Evolutionary conservation across 2,329 filamentous ascomycete species (phyloP).

Genomic region (Cordyceps farinosa): DNA sequence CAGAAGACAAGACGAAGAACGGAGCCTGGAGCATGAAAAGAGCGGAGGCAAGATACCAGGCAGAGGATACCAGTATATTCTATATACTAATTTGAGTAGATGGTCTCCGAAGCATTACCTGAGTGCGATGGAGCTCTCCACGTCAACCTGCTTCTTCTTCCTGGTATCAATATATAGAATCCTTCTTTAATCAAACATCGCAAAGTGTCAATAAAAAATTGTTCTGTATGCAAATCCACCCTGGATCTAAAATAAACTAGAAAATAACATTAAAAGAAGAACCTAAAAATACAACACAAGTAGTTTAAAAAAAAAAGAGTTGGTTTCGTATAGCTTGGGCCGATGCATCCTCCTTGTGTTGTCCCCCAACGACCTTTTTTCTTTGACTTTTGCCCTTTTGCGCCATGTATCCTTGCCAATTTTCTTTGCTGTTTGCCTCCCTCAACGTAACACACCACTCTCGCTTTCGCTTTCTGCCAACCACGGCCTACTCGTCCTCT

Average conservation of each 20-base stretch:
- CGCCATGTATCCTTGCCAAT: constrained; percentile 16
- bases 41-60: not conserved
- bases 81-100: constrained; percentile 1
- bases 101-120: not conserved
- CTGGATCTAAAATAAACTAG: not conserved
- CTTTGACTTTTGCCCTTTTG: constrained; percentile 1
- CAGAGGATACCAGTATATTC: not conserved
- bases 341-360: not conserved
- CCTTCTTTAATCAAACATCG: too few species aligned
- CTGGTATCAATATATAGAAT: not conserved
- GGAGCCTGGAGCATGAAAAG: not conserved
- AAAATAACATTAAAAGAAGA: not conserved
- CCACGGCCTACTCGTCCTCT: constrained; percentile 35
- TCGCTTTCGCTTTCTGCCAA: not conserved
- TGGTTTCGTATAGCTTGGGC: not conserved
- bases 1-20: not conserved
- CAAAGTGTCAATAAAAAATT: too few species aligned
- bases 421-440: constrained; percentile 32
- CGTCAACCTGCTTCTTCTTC: not conserved
- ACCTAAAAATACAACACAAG: constrained; percentile 1
- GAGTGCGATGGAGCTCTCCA: not conserved
- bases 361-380: not conserved
- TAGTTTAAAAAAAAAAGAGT: not conserved
- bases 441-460: not conserved
- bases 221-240: not conserved